phyloP scores from a whole-genome alignment of 257 asterid genomes.

The Eustoma russellianum region DNA sequence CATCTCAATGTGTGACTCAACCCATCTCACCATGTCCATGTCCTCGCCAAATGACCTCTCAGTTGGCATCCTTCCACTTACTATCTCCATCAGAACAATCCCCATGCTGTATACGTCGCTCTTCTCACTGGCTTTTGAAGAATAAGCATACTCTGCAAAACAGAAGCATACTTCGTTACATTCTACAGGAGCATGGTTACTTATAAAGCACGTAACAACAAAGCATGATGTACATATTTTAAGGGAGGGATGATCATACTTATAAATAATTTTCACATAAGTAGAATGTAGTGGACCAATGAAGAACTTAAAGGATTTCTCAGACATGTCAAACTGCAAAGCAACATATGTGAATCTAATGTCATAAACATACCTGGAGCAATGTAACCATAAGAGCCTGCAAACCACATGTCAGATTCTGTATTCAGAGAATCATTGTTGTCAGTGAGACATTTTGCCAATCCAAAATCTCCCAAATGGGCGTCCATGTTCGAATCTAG shows the following conservation, averaged over 20 bases:
- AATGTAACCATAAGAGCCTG: slow-evolving; percentile 87
- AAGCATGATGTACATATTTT: too few species aligned
- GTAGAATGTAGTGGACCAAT: too few species aligned
- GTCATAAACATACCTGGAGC: slow-evolving; percentile 67
- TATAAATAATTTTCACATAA: too few species aligned
- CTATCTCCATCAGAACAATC: slow-evolving; percentile 86
- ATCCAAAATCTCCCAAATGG: slow-evolving; percentile 89
- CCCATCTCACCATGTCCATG: slow-evolving; percentile 89
- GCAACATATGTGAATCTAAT: too few species aligned
- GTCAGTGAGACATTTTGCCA: slow-evolving; percentile 57
- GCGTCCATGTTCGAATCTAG: slow-evolving; percentile 81
- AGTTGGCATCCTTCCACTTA: slow-evolving; percentile 85
- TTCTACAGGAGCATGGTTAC: too few species aligned
- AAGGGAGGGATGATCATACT: too few species aligned
- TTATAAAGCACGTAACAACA: too few species aligned
- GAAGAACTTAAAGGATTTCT: too few species aligned
- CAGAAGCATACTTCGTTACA: neutral
- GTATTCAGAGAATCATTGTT: slow-evolving; percentile 51
- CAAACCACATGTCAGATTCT: slow-evolving; percentile 70
- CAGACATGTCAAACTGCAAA: too few species aligned
- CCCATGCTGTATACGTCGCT: slow-evolving; percentile 98
- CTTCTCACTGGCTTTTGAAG: slow-evolving; percentile 72
- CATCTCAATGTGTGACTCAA: slow-evolving; percentile 45
- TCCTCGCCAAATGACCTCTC: slow-evolving; percentile 57
- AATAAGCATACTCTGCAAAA: slow-evolving; percentile 74